A percentile compares a stretch with the other conserved stretches of the same genome.
These are phyloP conservation scores for Ottelia alismoides DNA, from an alignment of 106 monocot genomes.

Conservation along the genomic window DNA sequence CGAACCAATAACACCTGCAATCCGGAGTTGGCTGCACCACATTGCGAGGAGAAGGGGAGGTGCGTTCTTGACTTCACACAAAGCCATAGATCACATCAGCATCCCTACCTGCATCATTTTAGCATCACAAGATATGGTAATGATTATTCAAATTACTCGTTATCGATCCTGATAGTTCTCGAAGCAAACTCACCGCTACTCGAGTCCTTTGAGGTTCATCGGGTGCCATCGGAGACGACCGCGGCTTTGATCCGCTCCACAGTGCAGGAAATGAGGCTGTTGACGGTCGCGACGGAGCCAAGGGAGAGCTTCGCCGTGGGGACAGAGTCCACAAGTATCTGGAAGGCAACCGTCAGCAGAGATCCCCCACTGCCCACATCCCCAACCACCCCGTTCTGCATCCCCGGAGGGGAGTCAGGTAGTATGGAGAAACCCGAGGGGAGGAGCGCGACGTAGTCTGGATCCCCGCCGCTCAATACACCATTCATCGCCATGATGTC, in stretches of 20 bases:
- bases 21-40: not conserved
- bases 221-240: slow-evolving; percentile 19
- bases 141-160: too few species aligned
- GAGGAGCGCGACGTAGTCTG: slow-evolving; percentile 70
- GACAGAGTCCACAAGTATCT: slow-evolving; percentile 84
- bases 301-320: slow-evolving; percentile 82
- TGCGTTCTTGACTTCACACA: slow-evolving; percentile 34
- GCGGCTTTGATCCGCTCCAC: slow-evolving; percentile 88
- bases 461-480: slow-evolving; percentile 72
- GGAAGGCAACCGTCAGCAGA: slow-evolving; percentile 27
- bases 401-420: slow-evolving; percentile 43
- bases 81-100: not conserved
- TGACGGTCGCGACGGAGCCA: slow-evolving; percentile 69
- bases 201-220: not conserved
- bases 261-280: slow-evolving; percentile 85
- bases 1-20: slow-evolving; percentile 25
- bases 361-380: slow-evolving; percentile 10
- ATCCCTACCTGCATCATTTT: not conserved
- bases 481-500: slow-evolving; percentile 76
- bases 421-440: slow-evolving; percentile 86
- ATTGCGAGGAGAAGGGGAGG: slow-evolving; percentile 7
- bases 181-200: too few species aligned
- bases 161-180: too few species aligned
- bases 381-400: not conserved
- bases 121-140: not conserved